Conservation (phyloP, 257 asterid genomes). For the Jaltomata sinuosa region DNA sequence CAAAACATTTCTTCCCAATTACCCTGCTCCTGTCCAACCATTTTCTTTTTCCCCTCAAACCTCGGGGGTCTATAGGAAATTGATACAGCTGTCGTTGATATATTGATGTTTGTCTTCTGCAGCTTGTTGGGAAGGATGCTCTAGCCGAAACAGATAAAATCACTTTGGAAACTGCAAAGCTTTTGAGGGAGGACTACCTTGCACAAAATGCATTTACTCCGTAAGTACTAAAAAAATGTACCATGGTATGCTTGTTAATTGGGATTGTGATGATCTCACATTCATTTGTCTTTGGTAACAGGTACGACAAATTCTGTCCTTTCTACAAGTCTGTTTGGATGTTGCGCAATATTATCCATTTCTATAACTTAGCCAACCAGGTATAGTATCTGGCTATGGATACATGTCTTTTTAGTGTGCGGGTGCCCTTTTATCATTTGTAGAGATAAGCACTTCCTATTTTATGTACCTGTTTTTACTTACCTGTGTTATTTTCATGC, state of each 20-base stretch:
- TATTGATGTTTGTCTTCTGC: constrained; percentile 22
- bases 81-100: neutral
- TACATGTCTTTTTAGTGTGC: neutral
- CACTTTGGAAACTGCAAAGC: constrained; percentile 93
- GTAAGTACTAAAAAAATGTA: constrained; percentile 25
- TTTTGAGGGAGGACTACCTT: constrained; percentile 96
- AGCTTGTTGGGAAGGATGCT: constrained; percentile 99
- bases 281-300: constrained; percentile 18
- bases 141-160: constrained; percentile 92
- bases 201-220: constrained; percentile 98
- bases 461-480: neutral
- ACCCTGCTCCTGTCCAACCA: neutral
- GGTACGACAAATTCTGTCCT: constrained; percentile 90
- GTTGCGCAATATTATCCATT: constrained; percentile 98
- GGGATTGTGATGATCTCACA: neutral
- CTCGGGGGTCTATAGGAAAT: neutral
- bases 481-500: neutral
- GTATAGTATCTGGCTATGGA: constrained; percentile 16
- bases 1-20: neutral
- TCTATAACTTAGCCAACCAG: constrained; percentile 95
- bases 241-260: neutral
- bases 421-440: neutral
- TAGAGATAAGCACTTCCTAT: neutral
- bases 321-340: constrained; percentile 98
- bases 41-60: neutral